Base-by-base conservation (phyloP, 2,329 filamentous ascomycete genomes). In the Dendrostoma leiphaemia region DNA sequence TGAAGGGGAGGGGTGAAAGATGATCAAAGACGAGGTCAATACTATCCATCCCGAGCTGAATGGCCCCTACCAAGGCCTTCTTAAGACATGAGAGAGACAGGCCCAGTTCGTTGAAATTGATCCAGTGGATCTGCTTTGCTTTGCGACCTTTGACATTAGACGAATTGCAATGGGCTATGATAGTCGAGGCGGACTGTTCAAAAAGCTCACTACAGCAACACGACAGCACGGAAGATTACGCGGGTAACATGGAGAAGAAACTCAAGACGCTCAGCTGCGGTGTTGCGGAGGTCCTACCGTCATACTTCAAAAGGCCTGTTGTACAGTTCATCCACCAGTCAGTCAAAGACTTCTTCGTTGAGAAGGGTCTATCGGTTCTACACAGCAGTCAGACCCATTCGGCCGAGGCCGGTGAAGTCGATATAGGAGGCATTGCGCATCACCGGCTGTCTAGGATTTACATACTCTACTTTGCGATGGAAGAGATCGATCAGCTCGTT, bases 251-350 rank as follows among this genome's bases (percentile, higher is more conserved):
- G 44, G 56, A 56, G 32, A 62, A 47, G 37, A 54, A 44, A 51
- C 28, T 67, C 15, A 53, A 55, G 7, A 52, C 49, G 1, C 62
- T 69, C 6, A 67, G 66, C 31, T 55, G 63, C 26, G 65, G 67
- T 29, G 67, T 71, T 59, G 64, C 52, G 10, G 66, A 69, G 34
- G 23, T 60, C 34, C 31, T 52, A 2, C 9, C 23, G 6, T 55
- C 44, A n/a, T 43, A 48, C 4, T 15, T 54, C 2, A 10, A 32
- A 2, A n/a, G 41, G n/a, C 31, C 4, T 13, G 34, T 62, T 31
- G 62, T 67, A 2, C 67, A 70, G 38, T 67, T 71, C 47, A 70
- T 70, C 32, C 68, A 71, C 28, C 64, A 70, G 48, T 64, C 68
- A 3, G 65, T 67, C 38, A 65, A 67, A 32, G 68, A 71, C 40